Evolutionary conservation across 306 rosid genomes (phyloP), one percentile per base, ranked within the genome.

Genomic region (Cucumis cinereus): DNA sequence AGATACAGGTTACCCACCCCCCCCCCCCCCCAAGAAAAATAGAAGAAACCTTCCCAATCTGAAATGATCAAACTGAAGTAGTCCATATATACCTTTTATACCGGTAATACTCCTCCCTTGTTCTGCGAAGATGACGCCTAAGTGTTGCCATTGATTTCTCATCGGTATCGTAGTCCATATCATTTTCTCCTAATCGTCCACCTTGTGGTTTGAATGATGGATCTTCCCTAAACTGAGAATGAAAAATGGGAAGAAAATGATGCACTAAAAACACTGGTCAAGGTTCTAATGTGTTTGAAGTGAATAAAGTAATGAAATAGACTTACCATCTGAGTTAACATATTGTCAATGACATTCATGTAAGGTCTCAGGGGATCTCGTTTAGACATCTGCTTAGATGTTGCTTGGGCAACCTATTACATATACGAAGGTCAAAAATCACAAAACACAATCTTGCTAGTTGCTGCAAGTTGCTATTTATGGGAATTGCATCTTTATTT

Each of bases 141-240:
- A 94, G 89, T 35, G 92, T 84, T 73, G 99, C 99, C 99, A 94
- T 94, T 73, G 99, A 94, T 83, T 94, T 94, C 84, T 94, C 96
- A 69, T 94, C 99, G 19, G 96, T 92, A 84, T 94, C 99, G 74
- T 94, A 94, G 82, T 94, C 99, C 93, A 94, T 92, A 82, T 94
- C 99, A 14, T 85, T 90, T 83, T 83, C 97, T 56, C 96, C 99
- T 9, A 94, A 84, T 73, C 58, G 90, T 22, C 97, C 97, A 79
- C 99, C 97, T 84, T 92, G 99, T 53, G 97, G 97, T 83, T 88
- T 94, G 87, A 94, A 94, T 72, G 97, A 89, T 50, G 99, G 95
- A 76, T 94, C 99, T 77, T 92, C 93, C 84, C 82, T 90, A 71
- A 90, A 86, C 99, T 94, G 89, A 82, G 66, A 72, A 67, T 26